Conservation (phyloP, 2,329 filamentous ascomycete species). For the Colletotrichum limetticola region DNA sequence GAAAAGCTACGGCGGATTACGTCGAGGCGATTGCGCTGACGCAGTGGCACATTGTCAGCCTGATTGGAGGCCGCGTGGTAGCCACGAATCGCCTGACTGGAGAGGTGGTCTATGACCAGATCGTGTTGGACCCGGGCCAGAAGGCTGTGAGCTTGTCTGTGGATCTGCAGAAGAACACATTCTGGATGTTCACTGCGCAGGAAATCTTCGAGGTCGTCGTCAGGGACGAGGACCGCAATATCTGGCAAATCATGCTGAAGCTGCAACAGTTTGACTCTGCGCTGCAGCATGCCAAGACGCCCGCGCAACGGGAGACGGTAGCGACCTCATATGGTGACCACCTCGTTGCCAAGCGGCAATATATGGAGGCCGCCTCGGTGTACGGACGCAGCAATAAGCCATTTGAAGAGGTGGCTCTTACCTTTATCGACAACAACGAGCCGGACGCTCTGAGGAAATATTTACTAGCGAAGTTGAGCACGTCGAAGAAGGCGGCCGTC, state of each 20-base stretch:
- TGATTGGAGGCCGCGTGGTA: slow-evolving; percentile 85
- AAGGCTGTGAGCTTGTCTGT: slow-evolving; percentile 85
- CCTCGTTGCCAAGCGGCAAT: slow-evolving; percentile 83
- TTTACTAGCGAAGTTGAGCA: slow-evolving; percentile 82
- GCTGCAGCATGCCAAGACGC: slow-evolving; percentile 83
- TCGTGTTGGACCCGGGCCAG: slow-evolving; percentile 83
- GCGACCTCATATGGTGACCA: slow-evolving; percentile 93
- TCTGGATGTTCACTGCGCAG: slow-evolving; percentile 92
- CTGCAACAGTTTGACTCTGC: slow-evolving; percentile 90
- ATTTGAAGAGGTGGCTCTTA: slow-evolving; percentile 94
- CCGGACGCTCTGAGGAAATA: slow-evolving; percentile 93
- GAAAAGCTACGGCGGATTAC: slow-evolving; percentile 74
- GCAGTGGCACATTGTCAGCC: slow-evolving; percentile 90
- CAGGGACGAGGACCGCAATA: slow-evolving; percentile 88
- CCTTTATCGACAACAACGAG: slow-evolving; percentile 89
- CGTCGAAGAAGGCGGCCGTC: slow-evolving; percentile 81
- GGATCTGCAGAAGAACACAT: slow-evolving; percentile 94
- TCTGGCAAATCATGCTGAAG: slow-evolving; percentile 94
- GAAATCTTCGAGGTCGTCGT: slow-evolving; percentile 96
- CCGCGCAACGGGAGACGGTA: slow-evolving; percentile 87
- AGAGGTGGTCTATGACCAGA: slow-evolving; percentile 86
- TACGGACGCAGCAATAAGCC: slow-evolving; percentile 97
- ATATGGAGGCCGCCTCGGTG: slow-evolving; percentile 84
- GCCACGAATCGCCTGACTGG: slow-evolving; percentile 90
- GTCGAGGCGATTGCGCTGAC: slow-evolving; percentile 86